These are phyloP conservation scores for Mortierella sp. DNA, from an alignment of 371 early-diverging fungal species.

Conservation along the genomic window DNA sequence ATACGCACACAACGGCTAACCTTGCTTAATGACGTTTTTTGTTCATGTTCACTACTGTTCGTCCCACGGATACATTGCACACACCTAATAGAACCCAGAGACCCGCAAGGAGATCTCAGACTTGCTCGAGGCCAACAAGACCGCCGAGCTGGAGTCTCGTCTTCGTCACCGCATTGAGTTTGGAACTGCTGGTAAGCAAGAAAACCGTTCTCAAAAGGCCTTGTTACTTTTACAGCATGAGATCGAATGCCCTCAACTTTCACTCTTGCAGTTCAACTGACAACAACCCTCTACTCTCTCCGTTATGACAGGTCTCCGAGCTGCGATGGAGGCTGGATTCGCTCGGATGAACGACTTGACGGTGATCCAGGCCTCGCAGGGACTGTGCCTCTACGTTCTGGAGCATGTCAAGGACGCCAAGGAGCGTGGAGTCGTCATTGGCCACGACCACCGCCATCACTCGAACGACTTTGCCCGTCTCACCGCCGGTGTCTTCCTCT, in stretches of 20 bases:
- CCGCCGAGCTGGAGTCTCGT: constrained; percentile 71
- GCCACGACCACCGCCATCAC: constrained; percentile 95
- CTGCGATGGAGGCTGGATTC: constrained; percentile 97
- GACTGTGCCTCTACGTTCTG: constrained; percentile 71
- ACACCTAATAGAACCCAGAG: constrained; percentile 69
- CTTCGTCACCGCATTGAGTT: constrained; percentile 87
- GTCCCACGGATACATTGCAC: neutral
- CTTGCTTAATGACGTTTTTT: neutral
- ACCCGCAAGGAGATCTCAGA: constrained; percentile 74
- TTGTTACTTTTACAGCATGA: too few relatives aligned
- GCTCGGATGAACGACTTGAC: constrained; percentile 95
- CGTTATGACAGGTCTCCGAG: constrained; percentile 78
- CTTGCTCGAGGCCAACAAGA: constrained; percentile 67
- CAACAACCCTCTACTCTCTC: neutral
- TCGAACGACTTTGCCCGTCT: constrained; percentile 87
- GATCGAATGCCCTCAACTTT: too few relatives aligned
- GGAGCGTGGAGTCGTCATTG: constrained; percentile 89
- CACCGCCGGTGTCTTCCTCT: constrained; percentile 88
- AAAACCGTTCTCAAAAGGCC: constrained; percentile 3
- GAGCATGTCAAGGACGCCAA: constrained; percentile 67
- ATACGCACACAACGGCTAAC: neutral
- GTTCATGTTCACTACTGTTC: neutral
- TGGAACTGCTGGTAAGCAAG: constrained; percentile 84
- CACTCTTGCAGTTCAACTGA: neutral
- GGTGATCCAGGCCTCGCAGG: constrained; percentile 91